Percentiles rank a stretch among this genome's conserved stretches.
Evolutionary conservation across 352 stramenopile genomes (phyloP).

Genomic region (Pythium angustatum): DNA sequence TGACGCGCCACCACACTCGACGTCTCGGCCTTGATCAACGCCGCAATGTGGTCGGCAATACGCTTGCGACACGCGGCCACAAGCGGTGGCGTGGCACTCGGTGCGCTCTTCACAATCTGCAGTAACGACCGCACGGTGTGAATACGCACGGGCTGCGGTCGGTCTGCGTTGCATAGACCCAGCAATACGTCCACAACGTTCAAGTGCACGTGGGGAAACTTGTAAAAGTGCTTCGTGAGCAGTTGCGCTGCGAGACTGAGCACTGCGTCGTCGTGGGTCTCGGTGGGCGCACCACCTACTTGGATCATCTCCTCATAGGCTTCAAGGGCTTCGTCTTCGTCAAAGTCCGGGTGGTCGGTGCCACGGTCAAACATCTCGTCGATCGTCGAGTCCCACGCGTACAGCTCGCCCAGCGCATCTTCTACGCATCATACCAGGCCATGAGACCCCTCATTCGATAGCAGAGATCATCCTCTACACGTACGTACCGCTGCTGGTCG

Average conservation of each 20-base stretch:
- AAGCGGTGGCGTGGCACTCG: conserved; percentile 25
- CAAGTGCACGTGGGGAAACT: conserved; percentile 74
- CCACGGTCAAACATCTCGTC: conserved; percentile 56
- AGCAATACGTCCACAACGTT: conserved; percentile 74
- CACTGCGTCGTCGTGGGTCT: conserved; percentile 44
- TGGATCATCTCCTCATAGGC: conserved; percentile 78
- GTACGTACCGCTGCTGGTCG: conserved; percentile 23
- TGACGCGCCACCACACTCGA: conserved; percentile 63
- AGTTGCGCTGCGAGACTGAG: conserved; percentile 72
- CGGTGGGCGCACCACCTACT: conserved; percentile 29
- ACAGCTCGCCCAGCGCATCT: conserved; percentile 64
- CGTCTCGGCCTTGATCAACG: conserved; percentile 48
- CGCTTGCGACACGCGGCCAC: conserved; percentile 38
- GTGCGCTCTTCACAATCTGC: conserved; percentile 60
- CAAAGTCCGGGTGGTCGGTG: conserved; percentile 47
- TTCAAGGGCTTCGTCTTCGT: conserved; percentile 73
- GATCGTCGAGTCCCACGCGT: conserved; percentile 65
- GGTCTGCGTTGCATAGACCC: conserved; percentile 39
- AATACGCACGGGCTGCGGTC: conserved; percentile 67
- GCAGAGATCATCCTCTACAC: not conserved
- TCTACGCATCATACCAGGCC: conserved; percentile 11
- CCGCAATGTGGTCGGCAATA: conserved; percentile 40
- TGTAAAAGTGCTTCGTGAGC: conserved; percentile 76
- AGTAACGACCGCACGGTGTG: conserved; percentile 71
- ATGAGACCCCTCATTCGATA: conserved; percentile 16